phyloP scores from a whole-genome alignment of 352 stramenopile species.

The Phytophthora idaei region DNA sequence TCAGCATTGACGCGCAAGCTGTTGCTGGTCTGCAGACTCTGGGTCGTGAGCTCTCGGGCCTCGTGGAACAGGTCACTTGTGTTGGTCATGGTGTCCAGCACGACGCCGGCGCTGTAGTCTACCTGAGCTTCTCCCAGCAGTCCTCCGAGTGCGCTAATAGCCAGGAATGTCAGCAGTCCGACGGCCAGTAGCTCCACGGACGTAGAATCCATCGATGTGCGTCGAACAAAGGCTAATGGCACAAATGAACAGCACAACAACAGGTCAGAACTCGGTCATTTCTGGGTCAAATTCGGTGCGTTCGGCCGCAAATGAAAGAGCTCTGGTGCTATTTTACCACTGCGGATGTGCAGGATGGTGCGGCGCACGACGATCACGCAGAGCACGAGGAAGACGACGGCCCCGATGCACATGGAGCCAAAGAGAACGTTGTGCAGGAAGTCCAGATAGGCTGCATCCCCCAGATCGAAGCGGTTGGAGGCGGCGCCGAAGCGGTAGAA shows the following conservation, averaged over 20 bases:
- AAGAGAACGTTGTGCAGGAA: conserved; percentile 81
- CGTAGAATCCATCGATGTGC: conserved; percentile 51
- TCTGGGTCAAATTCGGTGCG: not conserved
- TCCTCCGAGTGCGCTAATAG: conserved; percentile 70
- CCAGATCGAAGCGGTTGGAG: conserved; percentile 62
- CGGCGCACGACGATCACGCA: conserved; percentile 72
- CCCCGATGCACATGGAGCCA: conserved; percentile 63
- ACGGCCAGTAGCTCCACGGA: conserved; percentile 75
- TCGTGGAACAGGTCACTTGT: conserved; percentile 58
- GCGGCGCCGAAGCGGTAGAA: conserved; percentile 77
- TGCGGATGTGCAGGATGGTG: conserved; percentile 74
- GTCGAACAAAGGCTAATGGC: conserved; percentile 47
- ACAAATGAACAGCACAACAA: conserved; percentile 8
- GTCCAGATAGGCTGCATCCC: conserved; percentile 52
- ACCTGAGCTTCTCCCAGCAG: conserved; percentile 80
- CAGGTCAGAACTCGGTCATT: conserved; percentile 16
- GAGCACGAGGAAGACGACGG: conserved; percentile 67
- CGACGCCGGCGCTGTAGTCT: conserved; percentile 81
- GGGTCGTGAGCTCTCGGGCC: conserved; percentile 39
- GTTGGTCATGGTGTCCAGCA: conserved; percentile 79
- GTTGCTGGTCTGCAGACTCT: conserved; percentile 46
- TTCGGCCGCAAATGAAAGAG: not conserved
- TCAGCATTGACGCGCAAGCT: conserved; percentile 55
- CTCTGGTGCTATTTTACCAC: conserved; percentile 36
- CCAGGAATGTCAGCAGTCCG: conserved; percentile 72